Evolutionary conservation across 345 rosid species (phyloP).

Genomic region (Melaleuca quinquenervia): DNA sequence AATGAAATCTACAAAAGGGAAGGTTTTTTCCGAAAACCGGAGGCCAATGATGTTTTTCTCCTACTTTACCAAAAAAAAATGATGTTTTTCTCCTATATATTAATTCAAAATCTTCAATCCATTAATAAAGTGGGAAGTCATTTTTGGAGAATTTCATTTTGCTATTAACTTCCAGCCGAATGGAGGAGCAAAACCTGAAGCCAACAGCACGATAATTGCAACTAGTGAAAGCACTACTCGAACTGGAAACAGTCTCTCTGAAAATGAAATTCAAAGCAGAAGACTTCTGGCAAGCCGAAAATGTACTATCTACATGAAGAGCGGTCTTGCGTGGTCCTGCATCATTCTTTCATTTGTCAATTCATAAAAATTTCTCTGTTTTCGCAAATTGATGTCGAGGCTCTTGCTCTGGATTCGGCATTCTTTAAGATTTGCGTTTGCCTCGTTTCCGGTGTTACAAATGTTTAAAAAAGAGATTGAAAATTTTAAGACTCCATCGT

Average conservation of each 20-base stretch:
- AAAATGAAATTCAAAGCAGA: background rate
- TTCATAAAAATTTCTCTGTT: background rate
- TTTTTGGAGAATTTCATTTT: background rate
- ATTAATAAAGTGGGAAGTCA: background rate
- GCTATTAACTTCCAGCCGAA: background rate
- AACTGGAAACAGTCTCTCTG: background rate
- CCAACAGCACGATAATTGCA: background rate
- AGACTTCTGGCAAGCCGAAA: background rate
- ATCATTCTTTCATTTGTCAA: background rate
- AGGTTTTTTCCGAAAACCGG: background rate
- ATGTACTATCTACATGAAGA: background rate
- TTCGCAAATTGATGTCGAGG: background rate
- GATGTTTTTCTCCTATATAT: background rate
- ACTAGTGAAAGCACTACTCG: background rate
- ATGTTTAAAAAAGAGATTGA: background rate
- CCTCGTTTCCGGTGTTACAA: background rate
- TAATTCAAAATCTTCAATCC: background rate
- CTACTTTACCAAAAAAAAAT: too few relatives aligned
- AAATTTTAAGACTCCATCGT: too few relatives aligned
- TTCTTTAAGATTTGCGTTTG: background rate
- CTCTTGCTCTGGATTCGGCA: rapidly evolving
- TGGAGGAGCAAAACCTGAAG: background rate
- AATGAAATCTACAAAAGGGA: background rate
- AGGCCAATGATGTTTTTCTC: background rate
- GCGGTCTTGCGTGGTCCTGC: background rate